Conservation (phyloP, 73 alveolate species). For the Uronychia setigera region DNA sequence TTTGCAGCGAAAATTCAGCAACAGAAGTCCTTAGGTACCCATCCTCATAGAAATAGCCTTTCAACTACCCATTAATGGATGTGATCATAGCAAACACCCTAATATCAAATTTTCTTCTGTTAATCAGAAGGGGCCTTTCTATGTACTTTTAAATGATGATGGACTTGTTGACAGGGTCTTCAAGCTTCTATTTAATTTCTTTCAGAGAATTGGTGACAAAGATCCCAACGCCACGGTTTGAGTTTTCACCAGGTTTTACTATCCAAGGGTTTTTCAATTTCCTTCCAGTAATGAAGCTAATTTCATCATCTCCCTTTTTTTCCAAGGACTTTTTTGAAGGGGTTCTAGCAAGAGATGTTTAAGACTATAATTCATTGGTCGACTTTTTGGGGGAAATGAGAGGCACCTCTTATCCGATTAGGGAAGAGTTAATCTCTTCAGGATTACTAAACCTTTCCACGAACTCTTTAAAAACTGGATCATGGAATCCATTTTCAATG, state of each 20-base stretch:
- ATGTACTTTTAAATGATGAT: constrained; percentile 73
- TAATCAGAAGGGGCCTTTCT: constrained; percentile 77
- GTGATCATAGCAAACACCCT: constrained; percentile 76
- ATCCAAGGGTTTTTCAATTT: neutral
- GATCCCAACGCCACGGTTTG: neutral
- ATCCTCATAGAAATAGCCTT: constrained; percentile 73
- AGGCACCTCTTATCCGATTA: too few relatives aligned
- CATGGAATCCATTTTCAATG: neutral
- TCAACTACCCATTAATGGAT: constrained; percentile 53
- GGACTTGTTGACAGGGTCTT: neutral
- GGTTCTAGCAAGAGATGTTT: neutral
- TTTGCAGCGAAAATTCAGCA: constrained; percentile 58
- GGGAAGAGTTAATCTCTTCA: too few relatives aligned
- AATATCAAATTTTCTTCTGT: constrained; percentile 82
- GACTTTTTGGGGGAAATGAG: too few relatives aligned
- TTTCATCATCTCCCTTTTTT: neutral
- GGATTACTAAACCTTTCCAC: neutral
- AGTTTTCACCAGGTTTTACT: neutral
- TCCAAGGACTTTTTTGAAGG: neutral
- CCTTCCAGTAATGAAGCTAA: neutral
- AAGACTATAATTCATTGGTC: neutral
- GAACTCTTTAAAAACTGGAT: neutral
- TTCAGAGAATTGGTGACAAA: neutral
- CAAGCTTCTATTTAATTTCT: neutral
- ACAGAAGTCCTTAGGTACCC: constrained; percentile 81